A percentile compares a stretch with the other conserved stretches of the same genome.
These are phyloP conservation scores for Bonnemaisonia californica DNA, from an alignment of 31 red algal genomes.

Conservation along the genomic window DNA sequence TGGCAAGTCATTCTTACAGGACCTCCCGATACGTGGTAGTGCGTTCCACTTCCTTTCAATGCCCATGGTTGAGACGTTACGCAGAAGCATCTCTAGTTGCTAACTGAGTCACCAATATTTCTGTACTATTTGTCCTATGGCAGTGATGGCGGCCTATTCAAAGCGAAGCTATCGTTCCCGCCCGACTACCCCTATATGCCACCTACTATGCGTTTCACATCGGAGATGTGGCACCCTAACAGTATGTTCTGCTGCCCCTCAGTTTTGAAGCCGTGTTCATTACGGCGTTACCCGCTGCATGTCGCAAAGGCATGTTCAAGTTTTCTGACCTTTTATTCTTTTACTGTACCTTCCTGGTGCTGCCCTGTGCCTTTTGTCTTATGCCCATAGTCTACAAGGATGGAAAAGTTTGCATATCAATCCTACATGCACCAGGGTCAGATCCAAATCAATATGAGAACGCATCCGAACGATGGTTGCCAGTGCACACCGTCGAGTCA, in stretches of 20 bases:
- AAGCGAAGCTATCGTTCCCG: constrained; percentile 93
- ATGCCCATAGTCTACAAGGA: constrained; percentile 84
- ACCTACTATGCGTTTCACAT: constrained; percentile 93
- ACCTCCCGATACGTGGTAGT: constrained; percentile 96
- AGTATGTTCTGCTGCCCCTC: constrained; percentile 46
- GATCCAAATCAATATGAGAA: constrained; percentile 97
- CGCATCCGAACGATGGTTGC: constrained; percentile 95
- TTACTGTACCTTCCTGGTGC: background rate
- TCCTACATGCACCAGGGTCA: constrained; percentile 94
- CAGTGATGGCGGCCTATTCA: constrained; percentile 98
- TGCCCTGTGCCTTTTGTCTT: background rate
- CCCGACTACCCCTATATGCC: constrained; percentile 96
- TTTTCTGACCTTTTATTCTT: background rate
- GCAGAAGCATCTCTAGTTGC: background rate
- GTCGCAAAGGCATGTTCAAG: no score
- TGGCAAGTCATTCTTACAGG: constrained; percentile 98
- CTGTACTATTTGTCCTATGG: no score
- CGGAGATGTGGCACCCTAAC: constrained; percentile 99
- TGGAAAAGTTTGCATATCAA: constrained; percentile 97
- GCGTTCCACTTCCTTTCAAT: constrained; percentile 29
- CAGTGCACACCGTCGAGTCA: constrained; percentile 98
- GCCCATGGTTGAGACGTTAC: background rate
- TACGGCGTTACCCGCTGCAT: no score
- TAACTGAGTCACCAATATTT: background rate
- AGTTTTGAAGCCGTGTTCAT: no score